Evolutionary conservation across 208 protist genomes (phyloP).

Genomic region (Endotrypanum monterogeii): DNA sequence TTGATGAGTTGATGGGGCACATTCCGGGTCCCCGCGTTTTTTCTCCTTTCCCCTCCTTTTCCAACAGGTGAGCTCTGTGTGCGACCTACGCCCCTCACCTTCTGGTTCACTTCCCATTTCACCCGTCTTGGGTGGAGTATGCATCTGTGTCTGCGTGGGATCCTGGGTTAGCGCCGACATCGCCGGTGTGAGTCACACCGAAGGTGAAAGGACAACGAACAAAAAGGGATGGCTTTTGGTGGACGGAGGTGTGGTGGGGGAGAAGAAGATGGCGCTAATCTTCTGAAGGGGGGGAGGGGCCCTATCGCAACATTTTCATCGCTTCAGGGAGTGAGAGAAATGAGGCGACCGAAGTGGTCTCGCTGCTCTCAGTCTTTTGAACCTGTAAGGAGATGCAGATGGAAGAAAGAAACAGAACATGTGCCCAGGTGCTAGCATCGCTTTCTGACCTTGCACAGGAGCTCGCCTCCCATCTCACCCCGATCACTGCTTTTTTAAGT

Average conservation of each 20-base stretch:
- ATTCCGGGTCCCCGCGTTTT: slow-evolving; percentile 1
- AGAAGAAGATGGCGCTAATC: not conserved
- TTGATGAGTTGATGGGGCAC: not conserved
- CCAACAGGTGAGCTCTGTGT: not conserved
- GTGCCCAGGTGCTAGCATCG: not conserved
- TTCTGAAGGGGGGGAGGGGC: not conserved
- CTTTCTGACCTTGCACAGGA: not conserved
- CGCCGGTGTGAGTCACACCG: no score
- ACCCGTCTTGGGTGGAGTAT: no score
- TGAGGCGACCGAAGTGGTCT: not conserved
- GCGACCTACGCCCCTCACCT: not conserved
- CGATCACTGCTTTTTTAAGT: not conserved
- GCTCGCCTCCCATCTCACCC: not conserved
- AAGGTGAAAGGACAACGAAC: not conserved
- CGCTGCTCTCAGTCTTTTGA: not conserved
- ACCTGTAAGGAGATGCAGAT: not conserved
- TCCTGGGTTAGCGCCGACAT: not conserved
- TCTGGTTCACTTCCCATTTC: not conserved
- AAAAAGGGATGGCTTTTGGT: not conserved
- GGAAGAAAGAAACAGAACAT: not conserved
- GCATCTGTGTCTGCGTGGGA: not conserved
- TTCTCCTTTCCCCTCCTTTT: not conserved
- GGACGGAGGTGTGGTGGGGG: not conserved
- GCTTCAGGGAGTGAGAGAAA: not conserved
- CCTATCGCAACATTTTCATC: not conserved